phyloP scores from a whole-genome alignment of 768 basidiomycete species.

The Strobilomyces confusus region DNA sequence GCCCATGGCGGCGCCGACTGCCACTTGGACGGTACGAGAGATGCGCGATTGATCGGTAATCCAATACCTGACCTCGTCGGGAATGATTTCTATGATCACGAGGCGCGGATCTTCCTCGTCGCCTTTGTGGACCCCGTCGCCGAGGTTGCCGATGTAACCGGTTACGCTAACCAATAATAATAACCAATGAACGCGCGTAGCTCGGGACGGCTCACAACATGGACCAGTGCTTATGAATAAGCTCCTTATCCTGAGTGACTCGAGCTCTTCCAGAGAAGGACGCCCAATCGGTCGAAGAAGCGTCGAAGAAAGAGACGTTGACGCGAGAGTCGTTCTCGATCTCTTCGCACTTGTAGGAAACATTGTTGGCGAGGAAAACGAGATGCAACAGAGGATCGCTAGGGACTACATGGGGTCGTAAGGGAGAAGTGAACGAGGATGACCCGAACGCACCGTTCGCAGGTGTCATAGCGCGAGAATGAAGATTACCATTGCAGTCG shows the following conservation, averaged over 20 bases:
- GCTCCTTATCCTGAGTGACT: constrained; percentile 55
- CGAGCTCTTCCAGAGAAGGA: constrained; percentile 52
- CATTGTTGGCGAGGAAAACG: constrained; percentile 71
- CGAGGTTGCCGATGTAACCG: constrained; percentile 85
- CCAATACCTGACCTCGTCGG: constrained; percentile 82
- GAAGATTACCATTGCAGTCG: constrained; percentile 59
- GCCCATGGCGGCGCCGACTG: constrained; percentile 56
- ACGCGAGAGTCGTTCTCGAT: constrained; percentile 72
- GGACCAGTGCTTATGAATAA: constrained; percentile 67
- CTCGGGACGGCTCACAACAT: constrained; percentile 35
- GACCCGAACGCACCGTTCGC: constrained; percentile 47
- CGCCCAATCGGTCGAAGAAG: constrained; percentile 5
- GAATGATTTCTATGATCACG: constrained; percentile 71
- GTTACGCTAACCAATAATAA: constrained; percentile 39
- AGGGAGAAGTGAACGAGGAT: neutral
- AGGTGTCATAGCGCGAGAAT: constrained; percentile 80
- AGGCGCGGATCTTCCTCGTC: constrained; percentile 76
- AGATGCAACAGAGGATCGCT: constrained; percentile 50
- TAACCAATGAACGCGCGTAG: neutral
- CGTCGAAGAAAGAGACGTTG: constrained; percentile 77
- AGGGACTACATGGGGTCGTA: constrained; percentile 32
- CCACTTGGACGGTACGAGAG: constrained; percentile 57
- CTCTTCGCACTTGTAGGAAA: constrained; percentile 70
- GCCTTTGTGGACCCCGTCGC: constrained; percentile 83
- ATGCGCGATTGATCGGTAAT: constrained; percentile 57